phyloP scores from a whole-genome alignment of 192 early-diverging fungal species.

The Cetraspora pellucida region DNA sequence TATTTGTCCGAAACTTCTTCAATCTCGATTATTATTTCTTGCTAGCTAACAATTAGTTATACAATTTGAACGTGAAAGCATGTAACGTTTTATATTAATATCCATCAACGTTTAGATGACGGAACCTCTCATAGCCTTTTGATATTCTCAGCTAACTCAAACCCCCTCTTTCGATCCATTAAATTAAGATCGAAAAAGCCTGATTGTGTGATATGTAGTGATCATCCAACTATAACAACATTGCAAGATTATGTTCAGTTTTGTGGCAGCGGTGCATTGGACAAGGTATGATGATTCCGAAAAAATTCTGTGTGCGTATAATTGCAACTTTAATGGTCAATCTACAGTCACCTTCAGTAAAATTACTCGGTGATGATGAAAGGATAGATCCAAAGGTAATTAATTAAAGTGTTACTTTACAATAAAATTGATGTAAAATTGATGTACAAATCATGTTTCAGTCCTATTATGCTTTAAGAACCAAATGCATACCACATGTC shows the following conservation, averaged over 20 bases:
- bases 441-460: slow-evolving; percentile 41
- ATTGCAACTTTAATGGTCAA: background rate
- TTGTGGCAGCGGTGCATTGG: slow-evolving; percentile 78
- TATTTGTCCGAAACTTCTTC: too few relatives aligned
- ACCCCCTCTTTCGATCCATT: slow-evolving; percentile 77
- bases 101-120: slow-evolving; percentile 24
- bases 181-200: slow-evolving; percentile 70
- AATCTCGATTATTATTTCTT: too few relatives aligned
- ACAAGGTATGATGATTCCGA: slow-evolving; percentile 59
- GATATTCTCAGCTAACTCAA: slow-evolving; percentile 72
- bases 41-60: too few relatives aligned
- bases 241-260: slow-evolving; percentile 93
- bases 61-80: too few relatives aligned
- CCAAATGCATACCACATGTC: slow-evolving; percentile 56
- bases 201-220: slow-evolving; percentile 86
- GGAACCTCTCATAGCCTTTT: slow-evolving; percentile 67
- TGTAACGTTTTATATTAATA: background rate
- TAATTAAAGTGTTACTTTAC: background rate
- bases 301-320: slow-evolving; percentile 6
- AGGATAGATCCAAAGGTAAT: background rate
- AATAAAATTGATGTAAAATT: background rate
- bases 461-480: slow-evolving; percentile 53
- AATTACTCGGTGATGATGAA: slow-evolving; percentile 38
- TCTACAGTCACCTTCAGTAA: slow-evolving; percentile 12
- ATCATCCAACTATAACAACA: slow-evolving; percentile 74